Percentiles rank a stretch among this genome's conserved stretches.
Evolutionary conservation across 805 yeast species (phyloP).

Genomic region (Wickerhamomyces alni): DNA sequence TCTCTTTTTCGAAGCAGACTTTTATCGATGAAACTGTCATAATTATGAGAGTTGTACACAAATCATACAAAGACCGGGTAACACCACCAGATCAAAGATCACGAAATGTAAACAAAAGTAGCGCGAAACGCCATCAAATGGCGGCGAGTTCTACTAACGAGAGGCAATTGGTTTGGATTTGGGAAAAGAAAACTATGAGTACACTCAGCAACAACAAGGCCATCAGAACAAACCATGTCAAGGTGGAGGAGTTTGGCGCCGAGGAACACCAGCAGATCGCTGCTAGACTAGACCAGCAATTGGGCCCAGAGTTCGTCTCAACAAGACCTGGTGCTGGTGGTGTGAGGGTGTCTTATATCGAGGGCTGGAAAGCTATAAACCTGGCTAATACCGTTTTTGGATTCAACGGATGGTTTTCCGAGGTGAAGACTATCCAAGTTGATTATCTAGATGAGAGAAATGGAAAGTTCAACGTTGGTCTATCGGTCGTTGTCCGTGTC

Average conservation of each 20-base stretch:
- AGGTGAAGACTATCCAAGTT: conserved; percentile 55
- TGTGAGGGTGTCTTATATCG: conserved; percentile 62
- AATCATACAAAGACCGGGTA: too few species aligned
- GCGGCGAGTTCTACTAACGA: too few species aligned
- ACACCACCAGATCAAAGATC: too few species aligned
- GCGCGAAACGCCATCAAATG: too few species aligned
- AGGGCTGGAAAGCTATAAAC: conserved; percentile 80
- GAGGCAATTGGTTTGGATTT: too few species aligned
- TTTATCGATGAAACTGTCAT: too few species aligned
- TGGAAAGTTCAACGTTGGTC: conserved; percentile 56
- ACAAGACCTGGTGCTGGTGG: conserved; percentile 74
- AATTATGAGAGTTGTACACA: too few species aligned
- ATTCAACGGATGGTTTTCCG: conserved; percentile 78
- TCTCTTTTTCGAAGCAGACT: too few species aligned
- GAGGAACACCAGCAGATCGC: neutral
- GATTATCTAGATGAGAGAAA: conserved; percentile 65
- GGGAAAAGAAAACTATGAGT: too few species aligned
- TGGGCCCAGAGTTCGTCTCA: conserved; percentile 78
- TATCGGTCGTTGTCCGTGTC: conserved; percentile 68
- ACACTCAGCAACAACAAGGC: neutral
- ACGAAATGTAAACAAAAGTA: too few species aligned
- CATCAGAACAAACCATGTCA: neutral
- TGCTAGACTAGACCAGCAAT: conserved; percentile 32
- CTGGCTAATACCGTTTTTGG: conserved; percentile 80
- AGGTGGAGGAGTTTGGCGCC: neutral